A percentile compares a stretch with the other conserved stretches of the same genome.
Conservation (phyloP, 495 filamentous ascomycete genomes). For the Platismatia glauca region DNA sequence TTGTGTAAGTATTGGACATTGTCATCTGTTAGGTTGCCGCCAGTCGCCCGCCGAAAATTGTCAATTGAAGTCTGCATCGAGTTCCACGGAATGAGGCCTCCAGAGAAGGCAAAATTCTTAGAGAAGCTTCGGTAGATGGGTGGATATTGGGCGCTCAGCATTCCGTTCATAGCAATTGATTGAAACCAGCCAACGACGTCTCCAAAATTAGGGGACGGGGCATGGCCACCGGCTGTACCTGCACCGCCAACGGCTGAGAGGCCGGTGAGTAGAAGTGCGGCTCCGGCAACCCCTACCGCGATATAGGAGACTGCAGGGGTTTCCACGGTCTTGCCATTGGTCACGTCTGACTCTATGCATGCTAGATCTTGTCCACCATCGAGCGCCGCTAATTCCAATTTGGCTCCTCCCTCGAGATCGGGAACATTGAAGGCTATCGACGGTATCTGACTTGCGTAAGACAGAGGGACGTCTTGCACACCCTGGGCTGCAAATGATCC, state of each 20-base stretch:
- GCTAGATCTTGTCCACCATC: slow-evolving; percentile 56
- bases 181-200: slow-evolving; percentile 91
- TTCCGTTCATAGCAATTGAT: slow-evolving; percentile 86
- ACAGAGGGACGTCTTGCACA: slow-evolving; percentile 54
- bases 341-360: slow-evolving; percentile 72
- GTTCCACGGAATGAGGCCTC: slow-evolving; percentile 74
- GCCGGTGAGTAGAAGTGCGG: slow-evolving; percentile 66
- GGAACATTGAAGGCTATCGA: slow-evolving; percentile 85
- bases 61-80: slow-evolving; percentile 77
- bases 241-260: slow-evolving; percentile 60
- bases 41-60: slow-evolving; percentile 67
- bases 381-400: slow-evolving; percentile 59
- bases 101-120: slow-evolving; percentile 89
- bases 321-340: slow-evolving; percentile 74
- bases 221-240: slow-evolving; percentile 52
- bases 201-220: slow-evolving; percentile 72
- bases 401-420: slow-evolving; percentile 82
- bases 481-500: slow-evolving; percentile 68
- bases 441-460: slow-evolving; percentile 68
- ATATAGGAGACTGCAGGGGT: slow-evolving; percentile 74
- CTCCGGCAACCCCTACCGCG: slow-evolving; percentile 80
- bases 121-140: slow-evolving; percentile 77
- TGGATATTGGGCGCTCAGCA: slow-evolving; percentile 85
- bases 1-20: slow-evolving; percentile 69
- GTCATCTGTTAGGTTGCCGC: slow-evolving; percentile 74